These are phyloP conservation scores for Botrytis galanthina DNA, from an alignment of 2,329 filamentous ascomycete genomes.

Conservation along the genomic window DNA sequence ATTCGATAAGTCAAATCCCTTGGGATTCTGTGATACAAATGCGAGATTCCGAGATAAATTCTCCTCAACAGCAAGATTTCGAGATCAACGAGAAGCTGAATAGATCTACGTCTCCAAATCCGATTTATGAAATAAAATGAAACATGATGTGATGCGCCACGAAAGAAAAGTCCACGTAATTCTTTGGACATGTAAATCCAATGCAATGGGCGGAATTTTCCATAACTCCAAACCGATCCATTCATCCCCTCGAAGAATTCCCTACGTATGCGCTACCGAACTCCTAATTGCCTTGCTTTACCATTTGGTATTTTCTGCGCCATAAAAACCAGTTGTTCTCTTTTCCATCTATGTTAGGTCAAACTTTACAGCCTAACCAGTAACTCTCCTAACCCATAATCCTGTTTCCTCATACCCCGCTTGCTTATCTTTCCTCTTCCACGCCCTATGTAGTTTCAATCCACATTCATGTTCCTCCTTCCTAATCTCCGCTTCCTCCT, in stretches of 20 bases:
- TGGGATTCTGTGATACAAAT: neutral
- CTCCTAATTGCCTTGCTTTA: neutral
- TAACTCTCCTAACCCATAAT: conserved; percentile 77
- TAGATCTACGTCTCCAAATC: neutral
- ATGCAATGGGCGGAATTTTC: neutral
- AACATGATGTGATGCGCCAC: neutral
- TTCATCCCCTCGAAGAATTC: neutral
- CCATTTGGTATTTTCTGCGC: neutral
- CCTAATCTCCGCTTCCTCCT: conserved; percentile 69
- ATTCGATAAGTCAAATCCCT: neutral
- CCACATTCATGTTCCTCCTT: conserved; percentile 77
- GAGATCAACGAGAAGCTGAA: neutral
- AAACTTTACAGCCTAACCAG: conserved; percentile 45
- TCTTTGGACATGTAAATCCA: neutral
- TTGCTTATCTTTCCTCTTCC: conserved; percentile 71
- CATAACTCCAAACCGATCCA: neutral
- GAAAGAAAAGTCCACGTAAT: neutral
- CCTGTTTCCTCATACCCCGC: conserved; percentile 63
- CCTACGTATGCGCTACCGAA: neutral
- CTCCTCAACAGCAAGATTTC: neutral
- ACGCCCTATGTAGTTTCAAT: conserved; percentile 68
- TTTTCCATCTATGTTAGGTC: neutral
- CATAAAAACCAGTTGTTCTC: neutral
- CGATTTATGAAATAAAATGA: neutral
- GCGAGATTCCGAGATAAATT: neutral